Conservation (phyloP, 768 basidiomycete species). For the Mycena capillaripes region DNA sequence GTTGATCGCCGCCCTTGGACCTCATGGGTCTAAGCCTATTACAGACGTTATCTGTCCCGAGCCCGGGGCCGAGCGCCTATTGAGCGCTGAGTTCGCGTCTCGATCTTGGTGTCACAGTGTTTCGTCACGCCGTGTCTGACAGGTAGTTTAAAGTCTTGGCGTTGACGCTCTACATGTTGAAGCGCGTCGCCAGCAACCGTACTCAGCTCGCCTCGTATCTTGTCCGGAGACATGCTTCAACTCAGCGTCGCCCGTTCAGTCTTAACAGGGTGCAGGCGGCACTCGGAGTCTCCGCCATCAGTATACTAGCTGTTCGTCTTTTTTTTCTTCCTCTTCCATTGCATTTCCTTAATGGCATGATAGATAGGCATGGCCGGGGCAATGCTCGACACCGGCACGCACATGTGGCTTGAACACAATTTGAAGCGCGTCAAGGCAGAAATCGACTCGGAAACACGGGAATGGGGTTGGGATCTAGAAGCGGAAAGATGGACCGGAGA, state of each 20-base stretch:
- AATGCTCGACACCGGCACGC: conserved; percentile 18
- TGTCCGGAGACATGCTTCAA: conserved; percentile 8
- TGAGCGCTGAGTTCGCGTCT: too few relatives aligned
- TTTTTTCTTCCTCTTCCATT: conserved; percentile 20
- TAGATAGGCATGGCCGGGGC: conserved; percentile 8
- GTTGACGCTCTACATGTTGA: background rate
- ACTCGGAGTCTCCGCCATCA: conserved; percentile 63
- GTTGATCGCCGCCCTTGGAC: background rate
- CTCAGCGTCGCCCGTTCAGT: conserved; percentile 47
- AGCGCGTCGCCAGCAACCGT: background rate
- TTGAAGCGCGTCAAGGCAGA: conserved; percentile 51
- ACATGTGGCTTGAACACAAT: conserved; percentile 56
- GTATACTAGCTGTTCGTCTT: conserved; percentile 57
- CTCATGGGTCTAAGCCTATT: background rate
- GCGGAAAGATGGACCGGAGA: conserved; percentile 74
- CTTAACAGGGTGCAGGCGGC: conserved; percentile 62
- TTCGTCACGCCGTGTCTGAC: too few relatives aligned
- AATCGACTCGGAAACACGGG: conserved; percentile 62
- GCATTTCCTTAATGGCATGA: background rate
- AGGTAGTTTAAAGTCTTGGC: too few relatives aligned
- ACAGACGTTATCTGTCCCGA: background rate
- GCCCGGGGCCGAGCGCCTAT: background rate
- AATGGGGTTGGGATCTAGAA: conserved; percentile 80
- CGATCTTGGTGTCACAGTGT: too few relatives aligned
- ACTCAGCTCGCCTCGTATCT: background rate